Evolutionary conservation across 1,284 basidiomycete genomes (phyloP).

Genomic region (Cryptococcus wingfieldii): DNA sequence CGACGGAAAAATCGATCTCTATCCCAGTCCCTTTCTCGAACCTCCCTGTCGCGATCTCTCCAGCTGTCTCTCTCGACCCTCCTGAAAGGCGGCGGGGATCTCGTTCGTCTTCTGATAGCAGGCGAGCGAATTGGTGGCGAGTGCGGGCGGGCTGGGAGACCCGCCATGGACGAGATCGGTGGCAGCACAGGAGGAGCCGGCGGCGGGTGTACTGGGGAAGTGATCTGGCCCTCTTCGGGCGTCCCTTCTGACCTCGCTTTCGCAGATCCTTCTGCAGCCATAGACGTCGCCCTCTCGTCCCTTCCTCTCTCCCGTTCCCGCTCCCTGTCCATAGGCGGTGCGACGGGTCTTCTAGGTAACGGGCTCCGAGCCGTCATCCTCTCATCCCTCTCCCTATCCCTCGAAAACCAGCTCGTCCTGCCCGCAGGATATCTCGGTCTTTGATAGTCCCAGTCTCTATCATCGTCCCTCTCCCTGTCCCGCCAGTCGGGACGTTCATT

Average conservation of each 20-base stretch:
- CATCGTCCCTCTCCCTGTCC: conserved; percentile 5
- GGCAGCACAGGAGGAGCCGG: neutral
- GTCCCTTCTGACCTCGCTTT: conserved; percentile 21
- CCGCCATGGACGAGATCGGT: neutral
- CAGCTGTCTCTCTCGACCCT: conserved; percentile 14
- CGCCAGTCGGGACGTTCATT: conserved; percentile 18
- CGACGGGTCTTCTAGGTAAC: neutral
- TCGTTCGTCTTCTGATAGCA: conserved; percentile 9
- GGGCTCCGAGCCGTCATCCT: neutral
- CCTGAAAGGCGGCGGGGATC: conserved; percentile 15
- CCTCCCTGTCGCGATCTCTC: conserved; percentile 18
- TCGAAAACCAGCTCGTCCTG: neutral
- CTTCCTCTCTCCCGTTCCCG: neutral
- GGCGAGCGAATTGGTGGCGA: conserved; percentile 8
- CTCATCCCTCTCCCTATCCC: neutral
- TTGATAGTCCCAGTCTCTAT: conserved; percentile 6
- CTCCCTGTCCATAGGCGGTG: conserved; percentile 2
- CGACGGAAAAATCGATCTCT: neutral
- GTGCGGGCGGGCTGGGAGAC: conserved; percentile 15
- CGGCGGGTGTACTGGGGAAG: conserved; percentile 17
- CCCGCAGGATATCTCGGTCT: neutral
- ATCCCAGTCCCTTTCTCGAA: neutral
- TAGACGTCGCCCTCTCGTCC: neutral
- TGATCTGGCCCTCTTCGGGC: conserved; percentile 45
- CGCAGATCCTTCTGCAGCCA: conserved; percentile 1